Evolutionary conservation across 2,329 filamentous ascomycete species (phyloP), one percentile per base, ranked within the genome.

Genomic region (Fusarium sp.): DNA sequence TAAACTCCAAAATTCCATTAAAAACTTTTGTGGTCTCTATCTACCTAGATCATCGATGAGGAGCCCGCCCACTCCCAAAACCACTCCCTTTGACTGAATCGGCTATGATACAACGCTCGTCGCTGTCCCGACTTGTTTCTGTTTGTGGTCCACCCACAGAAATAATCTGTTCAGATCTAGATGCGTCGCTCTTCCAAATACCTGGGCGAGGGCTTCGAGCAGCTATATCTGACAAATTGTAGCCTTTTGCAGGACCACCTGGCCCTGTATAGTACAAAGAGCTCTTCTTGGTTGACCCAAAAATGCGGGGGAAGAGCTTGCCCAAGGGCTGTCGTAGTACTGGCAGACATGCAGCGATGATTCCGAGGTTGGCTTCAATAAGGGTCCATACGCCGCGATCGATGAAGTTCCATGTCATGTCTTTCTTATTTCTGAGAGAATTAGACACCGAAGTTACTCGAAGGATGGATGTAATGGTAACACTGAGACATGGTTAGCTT

Each of bases 371-470:
- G 0, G 36, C 48, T 35, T 61, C 48, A 13, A 42, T 42, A 1
- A 61, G 15, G 1, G 58, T 61, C 48, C 58, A 57, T 14, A 61
- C 26, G 6, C 58, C 48, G 18, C 58, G 58, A 20, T 61, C 58
- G 1, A 61, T 61, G 0, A 61, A 61, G 28, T 57, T 61, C n/a
- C 39, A 42, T 1, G 48, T 57, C 22, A 41, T 22, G 20, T 61
- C 36, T 24, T 57, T 38, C 3, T 61, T 57, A 26, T 57, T 61
- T 7, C 7, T 56, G 6, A 56, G 57, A 16, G 57, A 61, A 22
- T 56, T 61, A 0, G 57, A 61, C 1, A 61, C 57, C 1, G 57
- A 61, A 3, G 57, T 61, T 3, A 61, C 57, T 56, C 57, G 36
- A 18, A 61, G 48, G 15, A 61, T 61, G 2, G 58, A 61, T 22